These are phyloP conservation scores for Leccinum olivaceopallidum DNA, from an alignment of 768 basidiomycete genomes.

Conservation along the genomic window DNA sequence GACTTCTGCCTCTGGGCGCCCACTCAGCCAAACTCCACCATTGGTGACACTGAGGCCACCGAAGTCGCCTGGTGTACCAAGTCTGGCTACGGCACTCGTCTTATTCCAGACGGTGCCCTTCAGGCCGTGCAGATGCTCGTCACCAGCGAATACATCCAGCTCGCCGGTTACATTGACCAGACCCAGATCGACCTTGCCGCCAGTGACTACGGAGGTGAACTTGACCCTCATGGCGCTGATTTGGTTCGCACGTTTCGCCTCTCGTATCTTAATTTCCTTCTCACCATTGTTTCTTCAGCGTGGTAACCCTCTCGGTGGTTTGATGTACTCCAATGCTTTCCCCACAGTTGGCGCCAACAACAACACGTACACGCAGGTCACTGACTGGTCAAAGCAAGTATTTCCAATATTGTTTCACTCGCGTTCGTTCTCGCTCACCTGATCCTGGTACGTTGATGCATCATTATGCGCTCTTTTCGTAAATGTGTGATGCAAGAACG, in stretches of 20 bases:
- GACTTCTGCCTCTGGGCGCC: conserved; percentile 77
- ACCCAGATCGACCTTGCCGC: conserved; percentile 48
- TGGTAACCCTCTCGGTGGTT: conserved; percentile 79
- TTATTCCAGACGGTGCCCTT: conserved; percentile 66
- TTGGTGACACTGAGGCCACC: conserved; percentile 65
- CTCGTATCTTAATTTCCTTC: conserved; percentile 12
- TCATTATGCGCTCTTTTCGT: too few relatives aligned
- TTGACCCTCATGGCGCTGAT: conserved; percentile 78
- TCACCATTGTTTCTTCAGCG: conserved; percentile 39
- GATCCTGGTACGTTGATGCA: too few relatives aligned
- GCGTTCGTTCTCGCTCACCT: background rate
- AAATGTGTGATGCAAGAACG: too few relatives aligned
- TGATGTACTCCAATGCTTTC: conserved; percentile 63
- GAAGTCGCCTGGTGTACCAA: conserved; percentile 78
- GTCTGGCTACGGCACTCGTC: conserved; percentile 62
- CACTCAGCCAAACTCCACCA: conserved; percentile 44
- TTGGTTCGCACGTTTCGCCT: conserved; percentile 34
- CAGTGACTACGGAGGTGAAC: conserved; percentile 71
- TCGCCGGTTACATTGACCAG: conserved; percentile 69
- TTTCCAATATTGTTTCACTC: background rate
- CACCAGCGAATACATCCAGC: conserved; percentile 57
- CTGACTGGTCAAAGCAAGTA: conserved; percentile 65
- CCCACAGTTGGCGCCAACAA: conserved; percentile 42
- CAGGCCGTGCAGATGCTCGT: conserved; percentile 63
- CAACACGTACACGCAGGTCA: conserved; percentile 49